phyloP scores from a whole-genome alignment of 345 rosid species.

The Salix dunnii region DNA sequence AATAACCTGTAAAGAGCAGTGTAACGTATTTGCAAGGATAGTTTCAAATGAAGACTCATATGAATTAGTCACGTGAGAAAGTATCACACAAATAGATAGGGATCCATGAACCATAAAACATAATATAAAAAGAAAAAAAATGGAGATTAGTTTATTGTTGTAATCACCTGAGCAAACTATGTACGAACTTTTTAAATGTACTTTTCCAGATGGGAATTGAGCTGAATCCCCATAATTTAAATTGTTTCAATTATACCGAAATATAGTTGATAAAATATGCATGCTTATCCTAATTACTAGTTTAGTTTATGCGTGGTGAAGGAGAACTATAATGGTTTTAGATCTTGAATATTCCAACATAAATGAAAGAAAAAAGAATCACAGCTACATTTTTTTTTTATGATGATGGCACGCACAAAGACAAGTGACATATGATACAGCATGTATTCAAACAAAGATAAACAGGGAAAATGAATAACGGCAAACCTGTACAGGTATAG shows the following conservation, averaged over 20 bases:
- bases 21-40: slow-evolving; percentile 14
- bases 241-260: neutral
- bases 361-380: neutral
- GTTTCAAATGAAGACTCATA: neutral
- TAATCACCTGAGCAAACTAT: neutral
- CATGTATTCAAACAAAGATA: neutral
- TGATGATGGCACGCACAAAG: neutral
- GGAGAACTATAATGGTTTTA: neutral
- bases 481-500: slow-evolving; percentile 88
- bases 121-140: neutral
- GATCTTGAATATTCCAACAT: neutral
- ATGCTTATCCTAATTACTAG: neutral
- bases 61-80: neutral
- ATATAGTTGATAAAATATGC: neutral
- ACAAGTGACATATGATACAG: neutral
- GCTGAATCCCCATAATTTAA: neutral
- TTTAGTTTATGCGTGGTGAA: neutral
- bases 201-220: neutral
- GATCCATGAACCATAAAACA: neutral
- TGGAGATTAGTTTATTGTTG: neutral
- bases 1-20: slow-evolving; percentile 55
- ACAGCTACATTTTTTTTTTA: neutral
- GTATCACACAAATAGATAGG: neutral
- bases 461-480: neutral
- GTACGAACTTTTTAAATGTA: neutral